These are phyloP conservation scores for Musa balbisiana DNA, from an alignment of 202 grass and related monocot species.

Conservation along the genomic window DNA sequence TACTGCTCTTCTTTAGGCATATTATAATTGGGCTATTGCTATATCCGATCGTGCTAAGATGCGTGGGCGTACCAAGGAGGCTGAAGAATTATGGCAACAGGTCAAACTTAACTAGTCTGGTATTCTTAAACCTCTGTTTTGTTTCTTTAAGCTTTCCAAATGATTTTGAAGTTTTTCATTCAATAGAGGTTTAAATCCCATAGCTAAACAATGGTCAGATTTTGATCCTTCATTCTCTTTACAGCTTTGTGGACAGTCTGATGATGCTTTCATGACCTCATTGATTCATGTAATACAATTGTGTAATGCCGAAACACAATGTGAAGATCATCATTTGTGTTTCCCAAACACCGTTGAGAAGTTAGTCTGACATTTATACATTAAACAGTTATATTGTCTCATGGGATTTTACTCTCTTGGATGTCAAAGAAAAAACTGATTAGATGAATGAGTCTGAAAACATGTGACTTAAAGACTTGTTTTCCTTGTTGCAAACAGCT, in stretches of 20 bases:
- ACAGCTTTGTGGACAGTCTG: no score
- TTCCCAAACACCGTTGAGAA: background rate
- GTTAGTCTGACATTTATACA: no score
- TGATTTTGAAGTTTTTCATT: background rate
- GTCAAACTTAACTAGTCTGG: constrained; percentile 33
- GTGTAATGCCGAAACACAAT: no score
- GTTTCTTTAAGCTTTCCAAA: background rate
- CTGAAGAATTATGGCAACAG: constrained; percentile 99
- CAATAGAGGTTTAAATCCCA: no score
- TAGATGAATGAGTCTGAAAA: no score
- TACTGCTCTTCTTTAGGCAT: constrained; percentile 47
- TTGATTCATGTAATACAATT: background rate
- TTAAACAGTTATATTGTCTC: no score
- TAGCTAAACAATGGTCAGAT: no score
- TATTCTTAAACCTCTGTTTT: background rate
- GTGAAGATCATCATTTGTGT: background rate
- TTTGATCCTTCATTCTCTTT: no score
- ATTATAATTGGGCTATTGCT: constrained; percentile 99
- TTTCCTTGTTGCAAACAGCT: no score
- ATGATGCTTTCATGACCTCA: background rate
- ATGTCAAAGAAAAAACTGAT: no score
- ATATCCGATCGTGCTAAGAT: constrained; percentile 99
- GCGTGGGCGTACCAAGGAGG: constrained; percentile 93
- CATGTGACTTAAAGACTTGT: no score
- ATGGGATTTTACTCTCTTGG: no score